Evolutionary conservation across 495 filamentous ascomycete species (phyloP).

Genomic region (Xylaria acuta): DNA sequence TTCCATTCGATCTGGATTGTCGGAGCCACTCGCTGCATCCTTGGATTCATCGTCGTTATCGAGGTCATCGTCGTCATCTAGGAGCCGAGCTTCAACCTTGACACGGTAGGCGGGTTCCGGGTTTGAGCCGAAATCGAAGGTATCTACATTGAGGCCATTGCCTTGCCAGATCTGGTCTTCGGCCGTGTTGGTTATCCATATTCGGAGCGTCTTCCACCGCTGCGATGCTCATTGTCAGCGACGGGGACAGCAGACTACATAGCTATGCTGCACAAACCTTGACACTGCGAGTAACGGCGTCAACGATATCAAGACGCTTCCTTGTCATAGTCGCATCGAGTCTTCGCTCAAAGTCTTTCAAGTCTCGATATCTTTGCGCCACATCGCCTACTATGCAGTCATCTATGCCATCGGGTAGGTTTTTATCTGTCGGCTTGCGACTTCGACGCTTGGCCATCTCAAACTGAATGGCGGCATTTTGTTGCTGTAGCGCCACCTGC

Average conservation of each 20-base stretch:
- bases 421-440: constrained; percentile 91
- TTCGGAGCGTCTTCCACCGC: constrained; percentile 82
- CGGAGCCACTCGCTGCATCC: constrained; percentile 44
- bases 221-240: constrained; percentile 35
- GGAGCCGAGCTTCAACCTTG: constrained; percentile 88
- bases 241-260: background rate
- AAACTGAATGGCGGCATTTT: constrained; percentile 58
- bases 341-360: constrained; percentile 86
- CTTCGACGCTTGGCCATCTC: constrained; percentile 77
- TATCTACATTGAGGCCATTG: constrained; percentile 65
- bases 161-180: constrained; percentile 95
- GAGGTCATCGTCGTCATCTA: constrained; percentile 71
- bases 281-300: constrained; percentile 76
- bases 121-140: constrained; percentile 75
- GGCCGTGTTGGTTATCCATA: constrained; percentile 95
- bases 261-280: constrained; percentile 58
- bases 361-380: constrained; percentile 77
- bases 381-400: constrained; percentile 79
- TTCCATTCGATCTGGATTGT: constrained; percentile 63
- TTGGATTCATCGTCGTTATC: constrained; percentile 68
- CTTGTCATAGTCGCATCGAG: constrained; percentile 94
- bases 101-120: constrained; percentile 80
- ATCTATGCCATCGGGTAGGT: constrained; percentile 87
- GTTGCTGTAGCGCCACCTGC: constrained; percentile 63
- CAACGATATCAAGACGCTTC: constrained; percentile 89